Conservation (phyloP, 1,284 basidiomycete species). For the Austroboletus novae-zelandiae region DNA sequence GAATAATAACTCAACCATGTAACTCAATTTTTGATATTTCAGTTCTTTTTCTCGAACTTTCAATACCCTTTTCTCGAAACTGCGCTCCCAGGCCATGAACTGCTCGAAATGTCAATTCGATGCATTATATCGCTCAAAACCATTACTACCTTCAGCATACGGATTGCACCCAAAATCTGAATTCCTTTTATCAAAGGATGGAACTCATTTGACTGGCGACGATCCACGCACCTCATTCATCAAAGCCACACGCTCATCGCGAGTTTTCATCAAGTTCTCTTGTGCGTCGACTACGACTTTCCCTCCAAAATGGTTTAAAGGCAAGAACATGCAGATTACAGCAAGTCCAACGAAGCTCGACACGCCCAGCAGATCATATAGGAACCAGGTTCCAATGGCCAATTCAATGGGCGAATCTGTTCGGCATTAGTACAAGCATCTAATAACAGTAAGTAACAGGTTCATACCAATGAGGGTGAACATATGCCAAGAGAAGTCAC, state of each 20-base stretch:
- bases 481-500: constrained; percentile 80
- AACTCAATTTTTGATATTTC: constrained; percentile 82
- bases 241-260: constrained; percentile 85
- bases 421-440: constrained; percentile 12
- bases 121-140: neutral
- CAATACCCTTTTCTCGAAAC: constrained; percentile 77
- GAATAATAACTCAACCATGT: constrained; percentile 79
- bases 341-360: constrained; percentile 82
- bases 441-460: constrained; percentile 2
- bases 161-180: constrained; percentile 79
- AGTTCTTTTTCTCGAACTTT: constrained; percentile 78
- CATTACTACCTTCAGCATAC: constrained; percentile 80
- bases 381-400: constrained; percentile 73
- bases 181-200: constrained; percentile 1
- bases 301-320: constrained; percentile 84
- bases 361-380: constrained; percentile 79
- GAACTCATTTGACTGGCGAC: neutral
- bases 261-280: constrained; percentile 88
- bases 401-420: constrained; percentile 87
- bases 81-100: constrained; percentile 96
- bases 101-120: constrained; percentile 28
- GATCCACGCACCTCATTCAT: constrained; percentile 77
- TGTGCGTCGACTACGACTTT: constrained; percentile 83
- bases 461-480: constrained; percentile 60
- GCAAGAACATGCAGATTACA: constrained; percentile 81